Base-by-base conservation (phyloP, 1,284 basidiomycete species). In the Albatrellus sp. region DNA sequence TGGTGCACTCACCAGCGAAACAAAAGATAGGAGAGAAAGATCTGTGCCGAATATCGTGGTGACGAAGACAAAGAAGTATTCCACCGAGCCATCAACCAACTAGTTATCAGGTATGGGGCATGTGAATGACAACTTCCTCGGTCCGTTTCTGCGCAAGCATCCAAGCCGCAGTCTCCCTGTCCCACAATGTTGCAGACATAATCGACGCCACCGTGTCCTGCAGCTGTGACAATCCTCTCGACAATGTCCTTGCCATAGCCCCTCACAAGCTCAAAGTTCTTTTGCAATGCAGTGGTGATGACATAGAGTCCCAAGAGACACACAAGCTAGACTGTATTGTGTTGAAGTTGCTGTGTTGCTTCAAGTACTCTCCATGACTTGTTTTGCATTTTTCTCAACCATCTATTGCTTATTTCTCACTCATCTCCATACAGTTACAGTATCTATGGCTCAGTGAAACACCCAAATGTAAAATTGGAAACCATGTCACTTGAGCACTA, bases 271-370 rank as follows among this genome's bases (percentile, higher is more conserved):
- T 60, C 61, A 42, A 55, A 60, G 51, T 67, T 65, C 30, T 57
- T 57, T 1, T 64, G 60, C 5, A 64, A 67, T 19, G 64, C 58
- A 6, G 65, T 65, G 5, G 68, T 60, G 40, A 63, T 56, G 31
- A 69, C 64, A 34, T 57, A 60, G 52, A 65, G 65, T 12, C 69
- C 70, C 1, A 62, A 53, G 5, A 62, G 44, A 46, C 62, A 61
- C 31, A 65, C 65, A 34, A 72, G 59, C 50, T 72, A 9, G 5
- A n/a, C n/a, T n/a, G n/a, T n/a, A n/a, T n/a, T n/a, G n/a, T n/a
- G n/a, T n/a, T n/a, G n/a, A n/a, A n/a, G n/a, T n/a, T n/a, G n/a
- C n/a, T n/a, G n/a, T n/a, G n/a, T n/a, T n/a, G n/a, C n/a, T n/a
- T n/a, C n/a, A n/a, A n/a, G n/a, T n/a, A n/a, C n/a, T n/a, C n/a